Percentiles rank a stretch among this genome's conserved stretches.
Evolutionary conservation across 2,329 filamentous ascomycete genomes (phyloP).

Genomic region (Aureobasidium sp.): DNA sequence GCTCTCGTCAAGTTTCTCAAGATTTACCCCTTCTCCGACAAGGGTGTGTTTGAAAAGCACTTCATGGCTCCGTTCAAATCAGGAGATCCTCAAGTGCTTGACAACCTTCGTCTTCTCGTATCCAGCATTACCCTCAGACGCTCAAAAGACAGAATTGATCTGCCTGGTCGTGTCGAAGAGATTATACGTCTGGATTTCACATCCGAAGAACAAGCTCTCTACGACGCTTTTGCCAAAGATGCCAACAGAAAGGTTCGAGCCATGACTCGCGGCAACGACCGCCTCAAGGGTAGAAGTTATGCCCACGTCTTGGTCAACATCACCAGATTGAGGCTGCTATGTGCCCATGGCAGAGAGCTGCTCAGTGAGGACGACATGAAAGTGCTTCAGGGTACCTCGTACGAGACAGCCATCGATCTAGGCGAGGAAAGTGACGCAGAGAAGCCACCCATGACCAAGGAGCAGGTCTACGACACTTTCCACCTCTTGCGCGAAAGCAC

Average conservation of each 20-base stretch:
- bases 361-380: constrained; percentile 77
- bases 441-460: constrained; percentile 53
- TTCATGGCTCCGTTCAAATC: constrained; percentile 83
- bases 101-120: constrained; percentile 80
- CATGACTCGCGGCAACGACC: constrained; percentile 54
- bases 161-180: constrained; percentile 67
- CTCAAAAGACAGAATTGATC: constrained; percentile 81
- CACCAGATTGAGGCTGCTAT: constrained; percentile 79
- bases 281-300: constrained; percentile 64
- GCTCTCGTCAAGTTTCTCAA: constrained; percentile 80
- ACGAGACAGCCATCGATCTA: constrained; percentile 81
- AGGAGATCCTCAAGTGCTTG: constrained; percentile 75
- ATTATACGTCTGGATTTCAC: constrained; percentile 70
- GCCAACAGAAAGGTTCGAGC: constrained; percentile 73
- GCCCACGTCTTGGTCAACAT: constrained; percentile 91
- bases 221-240: constrained; percentile 77
- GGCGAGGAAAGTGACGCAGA: constrained; percentile 65
- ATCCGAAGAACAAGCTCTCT: constrained; percentile 65
- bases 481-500: constrained; percentile 77
- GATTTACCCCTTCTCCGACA: constrained; percentile 77
- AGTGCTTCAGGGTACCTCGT: constrained; percentile 59
- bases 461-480: constrained; percentile 79
- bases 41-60: constrained; percentile 65
- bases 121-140: constrained; percentile 91
- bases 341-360: constrained; percentile 88